phyloP scores from a whole-genome alignment of 1,139 yeast genomes.

The Saccharomyces hybrid region DNA sequence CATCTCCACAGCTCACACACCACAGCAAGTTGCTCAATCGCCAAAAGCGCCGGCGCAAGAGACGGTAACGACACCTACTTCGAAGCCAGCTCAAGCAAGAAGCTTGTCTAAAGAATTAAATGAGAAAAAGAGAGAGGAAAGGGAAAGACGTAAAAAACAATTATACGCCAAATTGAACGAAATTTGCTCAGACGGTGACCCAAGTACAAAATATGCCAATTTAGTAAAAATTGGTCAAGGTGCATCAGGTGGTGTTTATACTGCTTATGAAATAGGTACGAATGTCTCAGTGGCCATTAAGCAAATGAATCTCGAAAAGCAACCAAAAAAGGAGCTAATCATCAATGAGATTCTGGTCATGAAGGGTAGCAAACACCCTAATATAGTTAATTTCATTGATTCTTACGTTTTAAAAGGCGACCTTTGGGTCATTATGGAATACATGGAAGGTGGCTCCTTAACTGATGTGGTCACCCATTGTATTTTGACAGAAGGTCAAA shows the following conservation, averaged over 20 bases:
- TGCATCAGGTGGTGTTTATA: constrained; percentile 92
- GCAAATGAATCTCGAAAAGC: constrained; percentile 84
- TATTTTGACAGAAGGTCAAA: constrained; percentile 95
- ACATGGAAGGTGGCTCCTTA: constrained; percentile 95
- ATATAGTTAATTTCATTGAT: constrained; percentile 87
- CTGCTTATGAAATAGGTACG: constrained; percentile 63
- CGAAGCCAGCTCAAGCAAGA: not conserved
- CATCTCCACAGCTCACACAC: constrained; percentile 19
- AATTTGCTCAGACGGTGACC: constrained; percentile 81
- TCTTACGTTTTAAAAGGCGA: constrained; percentile 68
- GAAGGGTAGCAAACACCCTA: constrained; percentile 83
- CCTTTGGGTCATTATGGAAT: constrained; percentile 96
- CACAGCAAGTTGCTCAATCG: constrained; percentile 18
- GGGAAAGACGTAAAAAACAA: constrained; percentile 42
- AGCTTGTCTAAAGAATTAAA: not conserved
- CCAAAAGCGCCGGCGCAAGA: constrained; percentile 7
- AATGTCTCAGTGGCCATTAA: constrained; percentile 76
- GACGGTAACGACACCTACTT: not conserved
- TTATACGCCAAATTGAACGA: constrained; percentile 60
- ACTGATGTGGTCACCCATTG: constrained; percentile 94
- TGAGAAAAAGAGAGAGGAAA: constrained; percentile 46
- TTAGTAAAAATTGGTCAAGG: constrained; percentile 89
- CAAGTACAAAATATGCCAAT: constrained; percentile 57
- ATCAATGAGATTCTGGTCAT: constrained; percentile 86
- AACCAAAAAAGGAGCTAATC: constrained; percentile 88